Evolutionary conservation across 2,329 filamentous ascomycete genomes (phyloP), one percentile per base, ranked within the genome.

Genomic region (Thielaviopsis populi): DNA sequence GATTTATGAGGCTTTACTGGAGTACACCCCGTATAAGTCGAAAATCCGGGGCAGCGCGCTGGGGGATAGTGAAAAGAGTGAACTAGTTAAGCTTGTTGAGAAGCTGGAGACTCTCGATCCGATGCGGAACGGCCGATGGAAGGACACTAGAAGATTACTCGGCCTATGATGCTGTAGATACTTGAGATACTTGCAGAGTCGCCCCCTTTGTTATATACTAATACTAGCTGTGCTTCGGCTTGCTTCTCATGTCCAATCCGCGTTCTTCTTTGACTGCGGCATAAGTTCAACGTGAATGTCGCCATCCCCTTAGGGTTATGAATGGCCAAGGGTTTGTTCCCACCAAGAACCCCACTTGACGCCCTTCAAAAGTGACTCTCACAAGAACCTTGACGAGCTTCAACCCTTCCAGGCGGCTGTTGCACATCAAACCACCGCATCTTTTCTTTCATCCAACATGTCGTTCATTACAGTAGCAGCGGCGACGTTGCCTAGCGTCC

Each of bases 1-100:
- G 83, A 88, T 96, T 54, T 95, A 96, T 71, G 89, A 95, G 73
- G 87, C 87, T 4, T 77, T 97, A 61, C 79, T 97, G 27, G 83
- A 89, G 67, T 91, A 89, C 70, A 85, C 85, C 0, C 71, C 86
- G 37, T 75, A 77, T 40, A 73, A 87, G n/a, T 79, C 77, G 63
- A 72, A 73, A n/a, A 70, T 88, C 66, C 79, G 79, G 69, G 73
- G 75, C 73, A 69, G 75, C 56, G 70, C 73, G 65, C 78, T 72
- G 2, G 68, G 68, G 10, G 65, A 67, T 1, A 71, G 75, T 5
- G 77, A 81, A 67, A 74, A 74, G 66, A 69, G 70, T 8, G 77
- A 82, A 60, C 72, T 86, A 50, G 69, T 72, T 58, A 70, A 68
- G 54, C 89, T 85, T 88, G 74, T 95, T 40, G 75, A 74, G 17